Percentiles rank a stretch among this genome's conserved stretches.
Evolutionary conservation across 2,329 filamentous ascomycete species (phyloP).

Genomic region (Arthrobotrys sphaeroides): DNA sequence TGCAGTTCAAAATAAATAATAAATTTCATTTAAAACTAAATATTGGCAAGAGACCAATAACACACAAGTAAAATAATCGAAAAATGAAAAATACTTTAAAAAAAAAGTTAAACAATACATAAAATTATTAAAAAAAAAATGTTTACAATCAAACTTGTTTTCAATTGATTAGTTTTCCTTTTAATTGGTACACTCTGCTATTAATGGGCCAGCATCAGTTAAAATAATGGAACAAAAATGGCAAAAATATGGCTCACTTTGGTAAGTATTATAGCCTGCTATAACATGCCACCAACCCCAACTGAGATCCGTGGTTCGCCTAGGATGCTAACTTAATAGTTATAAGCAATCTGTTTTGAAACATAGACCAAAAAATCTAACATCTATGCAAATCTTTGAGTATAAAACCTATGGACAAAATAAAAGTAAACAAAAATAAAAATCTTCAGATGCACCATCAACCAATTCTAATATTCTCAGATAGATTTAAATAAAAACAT

Average conservation of each 20-base stretch:
- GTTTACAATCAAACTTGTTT: conserved; percentile 60
- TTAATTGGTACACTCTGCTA: conserved; percentile 59
- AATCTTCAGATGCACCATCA: conserved; percentile 61
- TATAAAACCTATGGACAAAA: conserved; percentile 62
- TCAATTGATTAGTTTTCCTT: conserved; percentile 59
- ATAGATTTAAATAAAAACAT: conserved; percentile 64
- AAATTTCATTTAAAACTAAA: conserved; percentile 9
- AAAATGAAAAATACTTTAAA: conserved; percentile 63
- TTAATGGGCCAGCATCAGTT: conserved; percentile 61
- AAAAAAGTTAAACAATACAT: conserved; percentile 62
- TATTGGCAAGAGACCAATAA: not conserved
- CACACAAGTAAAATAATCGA: conserved; percentile 38
- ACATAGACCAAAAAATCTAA: conserved; percentile 63
- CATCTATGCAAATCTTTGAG: conserved; percentile 62
- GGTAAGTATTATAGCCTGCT: conserved; percentile 60
- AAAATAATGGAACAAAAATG: conserved; percentile 60
- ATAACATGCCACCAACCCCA: conserved; percentile 58
- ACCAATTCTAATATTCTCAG: conserved; percentile 63
- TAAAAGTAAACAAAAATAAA: conserved; percentile 63
- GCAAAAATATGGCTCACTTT: conserved; percentile 60
- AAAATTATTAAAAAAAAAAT: conserved; percentile 62
- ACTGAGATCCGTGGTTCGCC: conserved; percentile 60
- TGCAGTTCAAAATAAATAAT: not conserved
- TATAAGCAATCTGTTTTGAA: conserved; percentile 62
- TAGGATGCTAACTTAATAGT: conserved; percentile 62